Conservation (phyloP, 2,329 filamentous ascomycete genomes). For the Septoria petroselini region DNA sequence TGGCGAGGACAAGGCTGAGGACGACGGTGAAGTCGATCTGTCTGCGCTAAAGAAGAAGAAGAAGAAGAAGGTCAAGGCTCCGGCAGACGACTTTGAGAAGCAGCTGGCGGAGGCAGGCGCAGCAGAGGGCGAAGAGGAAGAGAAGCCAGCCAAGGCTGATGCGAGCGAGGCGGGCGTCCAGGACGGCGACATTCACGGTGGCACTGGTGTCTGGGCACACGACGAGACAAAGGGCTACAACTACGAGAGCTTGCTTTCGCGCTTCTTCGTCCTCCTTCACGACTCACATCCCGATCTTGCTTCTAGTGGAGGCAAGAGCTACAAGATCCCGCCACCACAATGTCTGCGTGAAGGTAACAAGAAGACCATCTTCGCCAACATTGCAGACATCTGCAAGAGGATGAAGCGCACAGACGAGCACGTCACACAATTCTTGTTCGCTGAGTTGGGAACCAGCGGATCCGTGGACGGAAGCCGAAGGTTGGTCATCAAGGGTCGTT, state of each 20-base stretch:
- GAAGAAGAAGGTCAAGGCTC: constrained; percentile 64
- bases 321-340: constrained; percentile 98
- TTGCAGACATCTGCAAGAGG: constrained; percentile 96
- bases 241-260: constrained; percentile 80
- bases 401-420: constrained; percentile 98
- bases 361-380: constrained; percentile 99
- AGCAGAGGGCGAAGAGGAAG: constrained; percentile 52
- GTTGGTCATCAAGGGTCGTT: constrained; percentile 97
- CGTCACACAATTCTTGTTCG: constrained; percentile 91
- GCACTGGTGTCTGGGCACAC: constrained; percentile 88
- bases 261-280: constrained; percentile 92
- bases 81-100: constrained; percentile 64
- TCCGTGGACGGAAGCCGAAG: constrained; percentile 90
- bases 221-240: constrained; percentile 72
- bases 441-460: constrained; percentile 94
- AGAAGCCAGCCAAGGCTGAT: constrained; percentile 50
- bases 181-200: constrained; percentile 76
- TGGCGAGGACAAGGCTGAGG: constrained; percentile 48
- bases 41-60: constrained; percentile 83
- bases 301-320: constrained; percentile 72
- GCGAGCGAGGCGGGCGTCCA: constrained; percentile 42
- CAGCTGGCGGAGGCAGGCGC: constrained; percentile 62
- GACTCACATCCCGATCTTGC: constrained; percentile 96
- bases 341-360: constrained; percentile 99
- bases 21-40: constrained; percentile 62